phyloP scores from a whole-genome alignment of 164 flowering plant genomes.

The Brasenia schreberi region DNA sequence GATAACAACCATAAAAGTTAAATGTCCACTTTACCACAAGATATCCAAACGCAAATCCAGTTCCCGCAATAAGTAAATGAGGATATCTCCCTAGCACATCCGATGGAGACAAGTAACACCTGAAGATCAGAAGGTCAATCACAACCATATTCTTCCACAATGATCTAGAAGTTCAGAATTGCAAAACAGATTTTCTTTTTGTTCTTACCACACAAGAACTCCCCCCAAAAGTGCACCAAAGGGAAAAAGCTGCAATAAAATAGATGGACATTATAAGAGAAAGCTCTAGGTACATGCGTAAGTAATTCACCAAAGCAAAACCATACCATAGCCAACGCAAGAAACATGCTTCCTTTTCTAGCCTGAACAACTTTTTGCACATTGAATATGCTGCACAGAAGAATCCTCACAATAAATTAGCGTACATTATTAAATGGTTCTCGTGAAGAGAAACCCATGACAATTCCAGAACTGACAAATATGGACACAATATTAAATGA shows the following conservation, averaged over 20 bases:
- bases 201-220: slow-evolving; percentile 56
- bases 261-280: slow-evolving; percentile 3
- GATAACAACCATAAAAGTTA: not conserved
- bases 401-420: no score
- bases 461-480: no score
- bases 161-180: no score
- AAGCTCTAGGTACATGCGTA: not conserved
- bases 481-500: no score
- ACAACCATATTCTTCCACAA: no score
- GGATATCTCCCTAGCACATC: slow-evolving; percentile 68
- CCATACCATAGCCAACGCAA: slow-evolving; percentile 84
- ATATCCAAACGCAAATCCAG: slow-evolving; percentile 94
- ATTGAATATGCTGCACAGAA: slow-evolving; percentile 47
- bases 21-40: slow-evolving; percentile 65
- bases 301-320: not conserved
- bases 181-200: not conserved
- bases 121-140: slow-evolving; percentile 16
- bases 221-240: slow-evolving; percentile 67
- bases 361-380: slow-evolving; percentile 74
- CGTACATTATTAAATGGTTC: no score
- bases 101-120: slow-evolving; percentile 86
- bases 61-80: slow-evolving; percentile 68
- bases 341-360: slow-evolving; percentile 80
- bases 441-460: no score
- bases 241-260: slow-evolving; percentile 67